These are phyloP conservation scores for Ogataea methanolica DNA, from an alignment of 805 yeast species.

Conservation along the genomic window DNA sequence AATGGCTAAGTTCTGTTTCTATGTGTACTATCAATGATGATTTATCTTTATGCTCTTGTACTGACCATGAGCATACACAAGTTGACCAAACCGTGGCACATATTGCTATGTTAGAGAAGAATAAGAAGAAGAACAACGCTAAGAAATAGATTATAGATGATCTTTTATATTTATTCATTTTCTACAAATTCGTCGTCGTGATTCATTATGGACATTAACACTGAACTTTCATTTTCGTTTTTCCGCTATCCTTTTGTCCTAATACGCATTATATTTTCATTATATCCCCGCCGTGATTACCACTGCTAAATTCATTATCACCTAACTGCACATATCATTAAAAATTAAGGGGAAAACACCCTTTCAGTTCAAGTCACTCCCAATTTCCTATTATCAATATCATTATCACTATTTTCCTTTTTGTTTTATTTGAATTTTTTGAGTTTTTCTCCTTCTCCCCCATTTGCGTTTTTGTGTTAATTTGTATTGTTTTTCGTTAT, in stretches of 20 bases:
- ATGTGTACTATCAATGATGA: constrained; percentile 63
- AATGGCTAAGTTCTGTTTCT: constrained; percentile 58
- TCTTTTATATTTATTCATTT: neutral
- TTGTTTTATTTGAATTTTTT: too few relatives aligned
- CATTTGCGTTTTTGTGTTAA: too few relatives aligned
- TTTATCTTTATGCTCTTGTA: constrained; percentile 35
- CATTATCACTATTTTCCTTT: neutral
- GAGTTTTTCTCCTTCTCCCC: too few relatives aligned
- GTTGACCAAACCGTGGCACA: constrained; percentile 95
- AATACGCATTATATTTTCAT: too few relatives aligned
- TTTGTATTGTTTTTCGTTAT: too few relatives aligned
- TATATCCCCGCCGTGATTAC: too few relatives aligned
- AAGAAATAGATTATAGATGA: constrained; percentile 3
- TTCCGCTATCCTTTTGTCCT: too few relatives aligned
- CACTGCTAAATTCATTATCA: too few relatives aligned
- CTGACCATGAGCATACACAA: constrained; percentile 75
- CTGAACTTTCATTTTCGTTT: neutral
- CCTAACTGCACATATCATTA: too few relatives aligned
- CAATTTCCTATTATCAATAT: neutral
- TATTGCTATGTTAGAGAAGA: constrained; percentile 87
- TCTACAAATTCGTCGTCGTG: too few relatives aligned
- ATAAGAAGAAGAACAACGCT: constrained; percentile 45
- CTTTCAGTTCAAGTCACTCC: neutral
- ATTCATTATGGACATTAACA: too few relatives aligned
- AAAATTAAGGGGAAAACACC: too few relatives aligned